A percentile compares a stretch with the other conserved stretches of the same genome.
Evolutionary conservation across 2,329 filamentous ascomycete genomes (phyloP).

Genomic region (Botrytis cinerea): DNA sequence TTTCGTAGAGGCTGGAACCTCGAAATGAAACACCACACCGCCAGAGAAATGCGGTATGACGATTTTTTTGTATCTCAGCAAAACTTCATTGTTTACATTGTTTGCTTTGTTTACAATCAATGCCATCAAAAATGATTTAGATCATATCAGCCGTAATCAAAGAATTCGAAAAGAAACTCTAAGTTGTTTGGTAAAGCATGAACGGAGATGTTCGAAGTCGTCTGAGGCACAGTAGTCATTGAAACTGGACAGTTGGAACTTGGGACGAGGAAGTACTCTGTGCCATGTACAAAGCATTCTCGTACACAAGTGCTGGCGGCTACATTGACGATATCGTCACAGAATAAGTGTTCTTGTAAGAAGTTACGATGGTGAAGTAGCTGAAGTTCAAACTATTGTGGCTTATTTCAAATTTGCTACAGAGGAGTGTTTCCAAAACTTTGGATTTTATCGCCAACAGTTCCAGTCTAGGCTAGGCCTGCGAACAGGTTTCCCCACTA

Average conservation of each 20-base stretch:
- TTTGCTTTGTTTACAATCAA: neutral
- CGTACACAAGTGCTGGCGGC: neutral
- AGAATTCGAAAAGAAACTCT: neutral
- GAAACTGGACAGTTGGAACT: neutral
- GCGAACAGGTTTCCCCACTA: slow-evolving; percentile 13
- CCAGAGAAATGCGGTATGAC: neutral
- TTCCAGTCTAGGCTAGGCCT: slow-evolving; percentile 4
- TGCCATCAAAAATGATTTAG: neutral
- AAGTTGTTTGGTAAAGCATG: slow-evolving; percentile 2
- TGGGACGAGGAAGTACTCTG: neutral
- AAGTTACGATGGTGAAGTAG: slow-evolving; percentile 8
- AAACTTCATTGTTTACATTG: neutral
- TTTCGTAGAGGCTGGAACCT: slow-evolving; percentile 10
- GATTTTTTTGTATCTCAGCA: neutral
- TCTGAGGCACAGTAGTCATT: neutral
- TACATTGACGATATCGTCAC: slow-evolving; percentile 8
- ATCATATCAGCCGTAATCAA: neutral
- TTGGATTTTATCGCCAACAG: slow-evolving; percentile 1
- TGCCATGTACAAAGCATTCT: neutral
- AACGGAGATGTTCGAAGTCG: neutral
- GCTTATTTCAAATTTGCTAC: slow-evolving; percentile 13
- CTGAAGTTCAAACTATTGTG: slow-evolving; percentile 7
- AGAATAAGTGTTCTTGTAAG: neutral
- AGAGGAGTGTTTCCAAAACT: slow-evolving; percentile 19
- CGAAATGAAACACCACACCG: neutral